These are phyloP conservation scores for Exophiala lecanii-corni DNA, from an alignment of 2,329 filamentous ascomycete genomes.

Conservation along the genomic window DNA sequence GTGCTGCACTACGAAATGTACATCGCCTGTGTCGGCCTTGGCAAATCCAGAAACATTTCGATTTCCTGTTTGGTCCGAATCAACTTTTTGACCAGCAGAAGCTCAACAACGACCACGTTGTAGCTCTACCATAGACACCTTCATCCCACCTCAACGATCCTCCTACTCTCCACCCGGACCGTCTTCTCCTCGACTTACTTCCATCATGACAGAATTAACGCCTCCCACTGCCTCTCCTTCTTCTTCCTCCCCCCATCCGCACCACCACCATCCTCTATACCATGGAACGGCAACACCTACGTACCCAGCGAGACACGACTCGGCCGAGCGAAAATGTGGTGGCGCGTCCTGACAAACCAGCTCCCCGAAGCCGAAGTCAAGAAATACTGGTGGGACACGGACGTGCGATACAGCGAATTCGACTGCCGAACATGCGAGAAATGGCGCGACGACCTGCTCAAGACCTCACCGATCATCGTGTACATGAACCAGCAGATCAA, in stretches of 20 bases:
- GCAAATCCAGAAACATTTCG: no score
- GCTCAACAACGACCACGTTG: no score
- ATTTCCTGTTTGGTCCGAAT: no score
- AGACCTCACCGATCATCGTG: slow-evolving; percentile 77
- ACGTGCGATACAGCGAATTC: slow-evolving; percentile 66
- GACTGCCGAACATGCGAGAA: slow-evolving; percentile 80
- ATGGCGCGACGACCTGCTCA: slow-evolving; percentile 76
- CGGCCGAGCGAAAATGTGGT: slow-evolving; percentile 74
- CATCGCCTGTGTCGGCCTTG: no score
- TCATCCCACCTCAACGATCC: no score
- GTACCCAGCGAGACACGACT: slow-evolving; percentile 37
- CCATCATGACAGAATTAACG: no score
- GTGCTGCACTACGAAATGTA: no score
- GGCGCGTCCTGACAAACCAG: slow-evolving; percentile 70
- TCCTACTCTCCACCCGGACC: no score
- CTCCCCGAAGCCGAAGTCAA: slow-evolving; percentile 65
- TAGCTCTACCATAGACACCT: no score
- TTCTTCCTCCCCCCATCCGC: no score
- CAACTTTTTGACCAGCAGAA: no score
- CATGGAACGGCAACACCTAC: slow-evolving; percentile 21
- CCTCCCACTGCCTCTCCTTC: no score
- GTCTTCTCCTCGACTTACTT: neutral
- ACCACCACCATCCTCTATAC: neutral
- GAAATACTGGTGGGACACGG: slow-evolving; percentile 73
- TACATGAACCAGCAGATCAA: slow-evolving; percentile 80